Evolutionary conservation across 768 basidiomycete species (phyloP), one percentile per base, ranked within the genome.

Genomic region (Daedalea quercina): DNA sequence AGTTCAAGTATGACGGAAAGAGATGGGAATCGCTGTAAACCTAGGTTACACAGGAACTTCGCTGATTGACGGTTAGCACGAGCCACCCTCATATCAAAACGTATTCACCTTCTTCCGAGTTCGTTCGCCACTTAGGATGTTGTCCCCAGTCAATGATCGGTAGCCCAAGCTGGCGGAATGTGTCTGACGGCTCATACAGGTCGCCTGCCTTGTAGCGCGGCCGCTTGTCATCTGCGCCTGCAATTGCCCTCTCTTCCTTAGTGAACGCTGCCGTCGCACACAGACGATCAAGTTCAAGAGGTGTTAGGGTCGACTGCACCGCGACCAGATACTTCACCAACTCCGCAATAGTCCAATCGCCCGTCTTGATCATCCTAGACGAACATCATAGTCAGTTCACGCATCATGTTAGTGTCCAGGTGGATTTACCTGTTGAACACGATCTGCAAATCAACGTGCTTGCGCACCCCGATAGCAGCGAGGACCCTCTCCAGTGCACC

Each of bases 391-490:
- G 24, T 52, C 4, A 53, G 23, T 24, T 26, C 15, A 40, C 2
- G 35, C 20, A 47, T 19, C 48, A 12, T 19, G 9, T 6, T 9
- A 55, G n/a, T 7, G n/a, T 9, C 22, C 7, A 11, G 9, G 9
- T 33, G 9, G 2, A 58, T 73, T 46, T 50, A 89, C 85, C 94
- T 77, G 50, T 87, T 81, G 64, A 99, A 99, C n/a, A 99, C 78
- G 2, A 96, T 73, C 65, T 97, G 94, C 1, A 97, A 74, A 54
- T 97, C 90, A 7, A 97, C 92, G 57, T 94, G 93, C 64, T 84
- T 90, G 17, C 92, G 80, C 11, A 97, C 90, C 11, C 93, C 95
- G 0, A 97, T 70, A 1, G 76, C 78, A 25, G 79, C 72, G 6
- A 93, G 68, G 2, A 91, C 66, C 57, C 80, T 85, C 63, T 94